Evolutionary conservation across 2,329 filamentous ascomycete genomes (phyloP).

Genomic region (Trichoderma lentiforme): DNA sequence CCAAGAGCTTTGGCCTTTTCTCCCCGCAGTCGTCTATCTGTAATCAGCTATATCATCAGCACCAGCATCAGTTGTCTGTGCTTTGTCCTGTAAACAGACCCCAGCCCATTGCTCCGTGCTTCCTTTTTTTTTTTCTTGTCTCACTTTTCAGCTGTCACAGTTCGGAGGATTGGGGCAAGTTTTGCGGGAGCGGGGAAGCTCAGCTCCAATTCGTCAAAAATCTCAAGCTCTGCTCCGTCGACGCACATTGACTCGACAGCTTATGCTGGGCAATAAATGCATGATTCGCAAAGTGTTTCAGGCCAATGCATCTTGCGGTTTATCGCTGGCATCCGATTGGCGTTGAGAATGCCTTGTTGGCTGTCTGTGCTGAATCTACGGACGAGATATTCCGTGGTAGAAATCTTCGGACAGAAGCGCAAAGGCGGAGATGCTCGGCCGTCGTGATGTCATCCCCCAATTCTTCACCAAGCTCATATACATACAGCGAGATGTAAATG

Average conservation of each 20-base stretch:
- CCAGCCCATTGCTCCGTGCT: not conserved
- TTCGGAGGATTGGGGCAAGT: not conserved
- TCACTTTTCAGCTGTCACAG: not conserved
- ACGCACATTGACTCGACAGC: not conserved
- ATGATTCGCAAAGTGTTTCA: conserved; percentile 1
- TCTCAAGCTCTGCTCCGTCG: not conserved
- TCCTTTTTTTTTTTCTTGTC: not conserved
- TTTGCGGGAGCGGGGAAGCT: not conserved
- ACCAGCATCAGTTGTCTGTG: not conserved
- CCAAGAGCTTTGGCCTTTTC: not conserved
- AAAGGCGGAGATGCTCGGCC: not conserved
- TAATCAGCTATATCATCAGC: not conserved
- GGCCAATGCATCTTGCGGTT: not conserved
- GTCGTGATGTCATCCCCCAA: not conserved
- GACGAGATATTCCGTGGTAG: not conserved
- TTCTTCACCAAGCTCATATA: not conserved
- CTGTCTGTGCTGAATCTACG: too few species aligned
- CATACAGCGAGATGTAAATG: not conserved
- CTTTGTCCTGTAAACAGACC: not conserved
- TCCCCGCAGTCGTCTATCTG: not conserved
- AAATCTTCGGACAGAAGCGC: not conserved
- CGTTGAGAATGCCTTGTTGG: not conserved
- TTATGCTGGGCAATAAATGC: not conserved
- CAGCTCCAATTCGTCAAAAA: not conserved
- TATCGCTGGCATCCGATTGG: not conserved